Evolutionary conservation across 1,284 basidiomycete genomes (phyloP), one percentile per base, ranked within the genome.

Genomic region (Apiotrichum laibachii): DNA sequence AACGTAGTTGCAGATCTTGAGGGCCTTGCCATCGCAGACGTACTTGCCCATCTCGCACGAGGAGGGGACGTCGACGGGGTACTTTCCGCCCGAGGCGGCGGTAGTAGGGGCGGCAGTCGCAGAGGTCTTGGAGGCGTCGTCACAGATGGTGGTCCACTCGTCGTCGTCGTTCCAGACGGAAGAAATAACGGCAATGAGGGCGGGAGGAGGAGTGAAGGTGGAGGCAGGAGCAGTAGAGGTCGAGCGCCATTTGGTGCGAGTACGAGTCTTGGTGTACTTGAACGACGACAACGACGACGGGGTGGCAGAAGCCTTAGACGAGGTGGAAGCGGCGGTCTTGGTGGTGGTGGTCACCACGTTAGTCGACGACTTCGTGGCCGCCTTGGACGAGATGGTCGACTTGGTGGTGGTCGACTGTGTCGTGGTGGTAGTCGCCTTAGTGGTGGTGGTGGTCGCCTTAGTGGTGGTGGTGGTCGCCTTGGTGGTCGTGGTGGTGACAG

Each of bases 1-100:
- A 43, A 59, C 55, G 44, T 64, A 63, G 59, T 67, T 69, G 63
- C 70, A 72, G 16, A 72, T 63, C 54, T 67, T 56, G 50, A 72
- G 53, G 11, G 16, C 19, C 2, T 58, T 50, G n/a, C 63, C 67
- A 45, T 59, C 46, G 54, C 70, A 72, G 35, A 64, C 64, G 67
- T 68, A 72, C 33, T 59, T 60, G 50, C 70, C 70, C 53, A 56
- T 71, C 11, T 44, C 54, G 59, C 70, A 72, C 34, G 19, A n/a
- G 22, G 35, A 34, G n/a, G 34, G n/a, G 37, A 16, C 47, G 48
- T 50, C 34, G 45, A 18, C 50, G 33, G 39, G 48, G 44, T 12
- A 35, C 31, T 13, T n/a, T 48, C 16, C 31, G 16, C 12, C 18
- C 43, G 42, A 5, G 43, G 39, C 16, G 18, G 10, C 1, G 19